Conservation (phyloP, 2,329 filamentous ascomycete species). For the Diatrype stigma region DNA sequence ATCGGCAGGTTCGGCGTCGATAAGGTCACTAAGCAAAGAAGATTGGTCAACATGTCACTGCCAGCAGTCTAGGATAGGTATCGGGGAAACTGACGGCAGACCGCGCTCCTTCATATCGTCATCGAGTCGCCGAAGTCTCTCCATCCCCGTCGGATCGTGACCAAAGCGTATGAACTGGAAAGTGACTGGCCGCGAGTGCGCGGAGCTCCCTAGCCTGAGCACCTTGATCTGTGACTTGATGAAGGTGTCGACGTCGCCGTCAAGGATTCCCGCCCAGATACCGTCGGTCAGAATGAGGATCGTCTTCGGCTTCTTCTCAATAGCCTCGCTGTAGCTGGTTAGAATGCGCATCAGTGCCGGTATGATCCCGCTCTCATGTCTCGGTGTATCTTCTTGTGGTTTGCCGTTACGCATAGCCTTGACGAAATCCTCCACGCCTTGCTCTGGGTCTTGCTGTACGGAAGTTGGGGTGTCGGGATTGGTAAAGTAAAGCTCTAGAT, state of each 20-base stretch:
- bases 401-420: not conserved
- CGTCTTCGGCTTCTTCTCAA: not conserved
- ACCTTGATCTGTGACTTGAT: not conserved
- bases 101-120: conserved; percentile 7
- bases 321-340: not conserved
- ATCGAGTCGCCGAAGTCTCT: conserved; percentile 14
- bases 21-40: conserved; percentile 16
- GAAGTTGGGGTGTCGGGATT: not conserved
- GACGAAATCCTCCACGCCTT: not conserved
- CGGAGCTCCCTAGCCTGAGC: not conserved
- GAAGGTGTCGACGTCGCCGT: conserved; percentile 4
- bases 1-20: conserved; percentile 20
- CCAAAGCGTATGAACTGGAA: conserved; percentile 29
- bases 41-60: not conserved
- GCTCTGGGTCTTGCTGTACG: not conserved
- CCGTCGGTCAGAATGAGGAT: conserved; percentile 14
- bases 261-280: conserved; percentile 5
- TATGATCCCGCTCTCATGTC: not conserved
- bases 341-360: not conserved
- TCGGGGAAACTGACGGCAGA: conserved; percentile 10
- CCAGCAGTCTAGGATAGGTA: not conserved
- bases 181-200: conserved; percentile 17
- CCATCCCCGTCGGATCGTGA: conserved; percentile 13
- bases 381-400: not conserved
- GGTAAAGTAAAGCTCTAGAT: not conserved